Evolutionary conservation across 2,329 filamentous ascomycete genomes (phyloP), one percentile per base, ranked within the genome.

Genomic region (Cytospora piceicola): DNA sequence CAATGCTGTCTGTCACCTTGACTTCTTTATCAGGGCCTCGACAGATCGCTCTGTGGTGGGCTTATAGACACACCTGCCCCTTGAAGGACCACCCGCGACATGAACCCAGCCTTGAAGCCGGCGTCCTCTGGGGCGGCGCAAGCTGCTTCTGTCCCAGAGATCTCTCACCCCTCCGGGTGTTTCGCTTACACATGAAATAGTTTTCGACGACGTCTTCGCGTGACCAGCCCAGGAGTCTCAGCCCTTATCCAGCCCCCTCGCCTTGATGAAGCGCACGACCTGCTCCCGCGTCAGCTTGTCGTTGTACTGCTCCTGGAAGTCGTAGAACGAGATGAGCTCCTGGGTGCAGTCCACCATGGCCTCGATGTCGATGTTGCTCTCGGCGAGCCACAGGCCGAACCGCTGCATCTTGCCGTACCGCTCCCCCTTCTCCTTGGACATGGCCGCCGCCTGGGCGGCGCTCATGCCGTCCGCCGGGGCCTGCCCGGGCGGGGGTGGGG

Each of bases 281-380:
- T 86, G 83, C 72, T 88, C 85, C 58, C 82, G 76, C 2, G 83
- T 85, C 49, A 82, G 77, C 72, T 87, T 87, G 62, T 88, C 85
- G 68, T 86, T 86, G 70, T 86, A 87, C 70, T 85, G 81, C 72
- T 88, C 85, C 59, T 85, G 81, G 67, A 80, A 85, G 73, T 96
- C 92, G 75, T 97, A 97, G 69, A 97, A 86, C 4, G 92, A 94
- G 61, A 97, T 92, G 68, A 97, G 85, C 78, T 97, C 94, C 77
- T 97, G 94, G 0, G 92, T 94, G 73, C 91, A 93, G 77, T 97
- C 92, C 59, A 96, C 90, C 76, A 96, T 89, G 36, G 88, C 90
- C 70, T 92, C 88, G 72, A 97, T 90, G 72, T 96, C 92, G 53
- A 97, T 87, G 64, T 88, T 90, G 72, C 92, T 95, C 74, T 96